phyloP scores from a whole-genome alignment of 2,329 filamentous ascomycete genomes.

The Mycocentrospora acerina region DNA sequence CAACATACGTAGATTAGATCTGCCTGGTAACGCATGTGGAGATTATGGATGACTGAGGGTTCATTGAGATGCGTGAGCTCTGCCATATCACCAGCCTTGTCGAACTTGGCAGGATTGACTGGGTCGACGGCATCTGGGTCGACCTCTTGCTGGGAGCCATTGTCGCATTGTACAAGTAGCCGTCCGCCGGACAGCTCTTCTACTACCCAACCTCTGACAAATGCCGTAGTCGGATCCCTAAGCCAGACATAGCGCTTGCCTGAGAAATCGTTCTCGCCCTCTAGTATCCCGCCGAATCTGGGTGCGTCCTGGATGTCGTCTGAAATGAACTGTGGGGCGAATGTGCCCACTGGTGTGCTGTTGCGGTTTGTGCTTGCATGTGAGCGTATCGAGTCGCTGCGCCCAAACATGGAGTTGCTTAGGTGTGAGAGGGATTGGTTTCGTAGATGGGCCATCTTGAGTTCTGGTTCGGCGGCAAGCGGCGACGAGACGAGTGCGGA shows the following conservation, averaged over 20 bases:
- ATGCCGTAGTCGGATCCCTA: constrained; percentile 81
- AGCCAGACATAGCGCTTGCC: constrained; percentile 99
- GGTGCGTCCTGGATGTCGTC: constrained; percentile 68
- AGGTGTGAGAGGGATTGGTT: constrained; percentile 65
- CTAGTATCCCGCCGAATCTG: constrained; percentile 67
- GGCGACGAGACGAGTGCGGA: constrained; percentile 72
- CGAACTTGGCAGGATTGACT: constrained; percentile 98
- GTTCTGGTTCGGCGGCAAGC: constrained; percentile 43
- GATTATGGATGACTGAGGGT: constrained; percentile 94
- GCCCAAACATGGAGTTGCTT: constrained; percentile 36
- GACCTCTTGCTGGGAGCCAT: constrained; percentile 91
- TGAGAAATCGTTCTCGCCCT: constrained; percentile 98
- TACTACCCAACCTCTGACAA: constrained; percentile 89
- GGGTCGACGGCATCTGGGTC: constrained; percentile 90
- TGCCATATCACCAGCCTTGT: constrained; percentile 99
- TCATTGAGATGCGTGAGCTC: constrained; percentile 98
- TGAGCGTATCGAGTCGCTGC: constrained; percentile 38
- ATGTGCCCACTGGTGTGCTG: constrained; percentile 72
- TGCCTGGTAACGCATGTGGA: constrained; percentile 90
- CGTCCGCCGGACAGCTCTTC: constrained; percentile 71
- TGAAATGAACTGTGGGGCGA: constrained; percentile 92
- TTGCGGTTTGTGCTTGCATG: constrained; percentile 66
- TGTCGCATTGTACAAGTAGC: constrained; percentile 87
- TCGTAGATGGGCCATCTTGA: constrained; percentile 60
- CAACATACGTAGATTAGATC: constrained; percentile 81